Evolutionary conservation across 2,329 filamentous ascomycete species (phyloP).

Genomic region (Stenocarpella maydis): DNA sequence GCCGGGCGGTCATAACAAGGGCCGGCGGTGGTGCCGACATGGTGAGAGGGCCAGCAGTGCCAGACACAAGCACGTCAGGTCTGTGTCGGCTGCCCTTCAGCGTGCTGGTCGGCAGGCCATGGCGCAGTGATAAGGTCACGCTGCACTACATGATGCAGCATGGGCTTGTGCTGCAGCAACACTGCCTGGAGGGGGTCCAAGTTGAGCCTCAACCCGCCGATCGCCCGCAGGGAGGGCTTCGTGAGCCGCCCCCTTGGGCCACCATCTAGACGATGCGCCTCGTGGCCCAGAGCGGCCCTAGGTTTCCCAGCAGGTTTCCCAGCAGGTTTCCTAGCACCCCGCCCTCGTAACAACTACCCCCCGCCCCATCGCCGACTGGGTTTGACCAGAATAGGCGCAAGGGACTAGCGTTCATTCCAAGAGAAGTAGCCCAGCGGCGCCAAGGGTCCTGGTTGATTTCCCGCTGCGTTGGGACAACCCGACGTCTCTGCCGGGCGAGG

Average conservation of each 20-base stretch:
- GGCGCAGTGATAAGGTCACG: not conserved
- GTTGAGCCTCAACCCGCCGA: constrained; percentile 22
- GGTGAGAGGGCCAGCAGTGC: not conserved
- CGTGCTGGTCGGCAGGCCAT: constrained; percentile 4
- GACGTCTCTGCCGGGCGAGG: not conserved
- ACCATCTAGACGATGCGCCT: too few relatives aligned
- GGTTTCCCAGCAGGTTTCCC: too few relatives aligned
- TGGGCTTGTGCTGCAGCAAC: constrained; percentile 7
- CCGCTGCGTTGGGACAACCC: not conserved
- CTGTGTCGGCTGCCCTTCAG: too few relatives aligned
- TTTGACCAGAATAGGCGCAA: constrained; percentile 16
- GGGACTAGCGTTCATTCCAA: constrained; percentile 9
- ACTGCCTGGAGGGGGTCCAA: not conserved
- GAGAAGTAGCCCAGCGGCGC: not conserved
- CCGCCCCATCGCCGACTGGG: constrained; percentile 17
- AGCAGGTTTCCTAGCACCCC: too few relatives aligned
- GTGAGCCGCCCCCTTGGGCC: not conserved
- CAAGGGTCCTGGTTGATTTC: constrained; percentile 8
- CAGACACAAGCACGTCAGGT: too few relatives aligned
- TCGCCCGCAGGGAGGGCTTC: constrained; percentile 4
- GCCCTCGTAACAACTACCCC: constrained; percentile 10
- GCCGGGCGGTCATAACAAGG: constrained; percentile 1
- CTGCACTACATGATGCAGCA: constrained; percentile 1
- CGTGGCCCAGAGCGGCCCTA: constrained; percentile 11
- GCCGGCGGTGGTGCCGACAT: constrained; percentile 2